Conservation (phyloP, 495 filamentous ascomycete species). For the Podospora pseudopauciseta region DNA sequence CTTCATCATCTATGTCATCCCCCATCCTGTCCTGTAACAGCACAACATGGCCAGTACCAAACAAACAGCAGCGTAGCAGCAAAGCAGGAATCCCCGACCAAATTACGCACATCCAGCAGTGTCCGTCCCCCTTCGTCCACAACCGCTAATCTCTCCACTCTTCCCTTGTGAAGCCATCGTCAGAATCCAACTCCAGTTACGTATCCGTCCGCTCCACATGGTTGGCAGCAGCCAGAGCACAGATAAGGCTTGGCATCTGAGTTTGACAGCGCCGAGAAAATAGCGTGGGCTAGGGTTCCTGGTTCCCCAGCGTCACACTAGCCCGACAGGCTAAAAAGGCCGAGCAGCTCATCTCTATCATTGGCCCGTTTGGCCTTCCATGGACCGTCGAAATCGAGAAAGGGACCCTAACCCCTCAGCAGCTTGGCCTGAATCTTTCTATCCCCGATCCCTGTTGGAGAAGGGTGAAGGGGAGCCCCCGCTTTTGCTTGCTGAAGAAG, state of each 20-base stretch:
- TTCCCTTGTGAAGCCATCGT: not conserved
- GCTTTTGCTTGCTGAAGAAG: not conserved
- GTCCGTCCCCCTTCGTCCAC: not conserved
- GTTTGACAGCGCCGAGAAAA: constrained; percentile 15
- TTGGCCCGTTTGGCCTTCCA: not conserved
- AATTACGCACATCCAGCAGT: not conserved
- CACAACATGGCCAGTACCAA: not conserved
- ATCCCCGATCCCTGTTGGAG: not conserved
- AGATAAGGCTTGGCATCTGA: constrained; percentile 8
- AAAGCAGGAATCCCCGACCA: not conserved
- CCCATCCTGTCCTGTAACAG: not conserved
- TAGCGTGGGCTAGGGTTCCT: not conserved
- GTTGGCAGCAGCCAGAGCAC: not conserved
- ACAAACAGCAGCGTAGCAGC: not conserved
- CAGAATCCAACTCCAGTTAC: not conserved
- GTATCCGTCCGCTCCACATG: not conserved
- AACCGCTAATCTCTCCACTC: not conserved
- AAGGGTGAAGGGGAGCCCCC: not conserved
- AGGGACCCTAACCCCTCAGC: constrained; percentile 1
- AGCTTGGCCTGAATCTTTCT: not conserved
- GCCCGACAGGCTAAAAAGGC: constrained; percentile 1
- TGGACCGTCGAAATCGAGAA: not conserved
- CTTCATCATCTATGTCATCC: not conserved
- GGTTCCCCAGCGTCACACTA: constrained; percentile 10
- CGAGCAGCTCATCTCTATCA: not conserved